Conservation (phyloP, 1,284 basidiomycete species). For the Sporisorium exsertum region DNA sequence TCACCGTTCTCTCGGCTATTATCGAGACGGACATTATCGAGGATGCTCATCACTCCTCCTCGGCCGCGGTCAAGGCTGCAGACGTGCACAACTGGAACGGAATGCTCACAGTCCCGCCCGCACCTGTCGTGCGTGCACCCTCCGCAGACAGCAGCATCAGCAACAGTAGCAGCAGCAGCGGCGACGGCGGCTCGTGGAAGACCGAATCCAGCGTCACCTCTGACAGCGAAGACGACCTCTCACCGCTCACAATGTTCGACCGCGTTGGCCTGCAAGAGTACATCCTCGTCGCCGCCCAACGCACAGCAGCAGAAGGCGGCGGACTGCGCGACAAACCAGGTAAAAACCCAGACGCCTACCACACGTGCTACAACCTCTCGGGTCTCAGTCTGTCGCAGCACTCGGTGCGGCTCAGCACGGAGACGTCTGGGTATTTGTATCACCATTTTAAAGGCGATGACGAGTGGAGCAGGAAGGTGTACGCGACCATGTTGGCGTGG, state of each 20-base stretch:
- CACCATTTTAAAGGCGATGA: conserved; percentile 15
- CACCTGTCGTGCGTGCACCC: conserved; percentile 9
- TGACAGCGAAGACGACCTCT: conserved; percentile 39
- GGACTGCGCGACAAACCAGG: conserved; percentile 95
- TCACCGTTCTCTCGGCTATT: conserved; percentile 80
- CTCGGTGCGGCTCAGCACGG: conserved; percentile 46
- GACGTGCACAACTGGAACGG: conserved; percentile 38
- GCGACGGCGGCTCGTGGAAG: conserved; percentile 26
- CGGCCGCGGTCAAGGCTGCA: conserved; percentile 38
- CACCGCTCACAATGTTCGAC: conserved; percentile 50
- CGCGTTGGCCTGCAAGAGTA: conserved; percentile 84
- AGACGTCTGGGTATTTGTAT: conserved; percentile 16
- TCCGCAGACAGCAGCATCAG: conserved; percentile 10
- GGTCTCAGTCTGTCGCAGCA: conserved; percentile 64
- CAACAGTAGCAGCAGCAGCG: neutral
- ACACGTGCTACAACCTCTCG: conserved; percentile 68
- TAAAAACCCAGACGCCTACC: conserved; percentile 75
- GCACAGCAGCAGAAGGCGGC: conserved; percentile 73
- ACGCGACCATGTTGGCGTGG: conserved; percentile 50
- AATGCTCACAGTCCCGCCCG: conserved; percentile 35
- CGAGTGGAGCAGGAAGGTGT: conserved; percentile 48
- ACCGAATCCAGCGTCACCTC: conserved; percentile 34
- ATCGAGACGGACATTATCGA: conserved; percentile 71
- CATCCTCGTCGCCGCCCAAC: conserved; percentile 86
- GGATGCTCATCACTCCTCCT: conserved; percentile 18